Conservation (phyloP, 2,329 filamentous ascomycete genomes). For the Colletotrichum spinosum region DNA sequence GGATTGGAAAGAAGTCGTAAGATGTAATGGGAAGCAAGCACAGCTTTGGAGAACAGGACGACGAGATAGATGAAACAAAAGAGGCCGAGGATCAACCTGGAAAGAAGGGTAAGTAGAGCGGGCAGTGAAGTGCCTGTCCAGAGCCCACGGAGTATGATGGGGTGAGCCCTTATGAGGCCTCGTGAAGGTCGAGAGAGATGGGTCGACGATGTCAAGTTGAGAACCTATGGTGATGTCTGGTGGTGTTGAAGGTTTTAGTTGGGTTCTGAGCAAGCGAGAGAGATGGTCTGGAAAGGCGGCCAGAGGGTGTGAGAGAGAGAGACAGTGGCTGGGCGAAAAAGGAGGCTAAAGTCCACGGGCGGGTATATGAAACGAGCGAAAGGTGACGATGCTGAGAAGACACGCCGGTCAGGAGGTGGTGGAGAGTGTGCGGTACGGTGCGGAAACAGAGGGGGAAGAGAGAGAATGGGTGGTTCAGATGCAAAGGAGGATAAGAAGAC, state of each 20-base stretch:
- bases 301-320: constrained; percentile 36
- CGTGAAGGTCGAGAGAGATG: constrained; percentile 13
- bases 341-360: constrained; percentile 38
- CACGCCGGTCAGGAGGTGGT: constrained; percentile 38
- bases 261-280: constrained; percentile 27
- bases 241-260: constrained; percentile 13
- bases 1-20: constrained; percentile 21
- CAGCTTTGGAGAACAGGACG: constrained; percentile 33
- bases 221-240: constrained; percentile 20
- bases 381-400: constrained; percentile 38
- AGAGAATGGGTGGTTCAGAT: constrained; percentile 29
- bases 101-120: constrained; percentile 54
- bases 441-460: constrained; percentile 23
- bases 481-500: constrained; percentile 26
- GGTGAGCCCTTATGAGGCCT: constrained; percentile 27
- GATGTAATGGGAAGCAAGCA: constrained; percentile 35
- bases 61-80: constrained; percentile 46
- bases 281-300: constrained; percentile 36
- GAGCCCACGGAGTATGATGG: constrained; percentile 25
- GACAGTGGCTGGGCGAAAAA: constrained; percentile 38
- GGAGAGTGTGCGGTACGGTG: constrained; percentile 28
- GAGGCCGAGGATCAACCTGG: constrained; percentile 70
- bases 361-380: constrained; percentile 44
- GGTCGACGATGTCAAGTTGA: constrained; percentile 16
- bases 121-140: constrained; percentile 40